Evolutionary conservation across 495 filamentous ascomycete species (phyloP), one percentile per base, ranked within the genome.

Genomic region (Talaromyces thailandensis): DNA sequence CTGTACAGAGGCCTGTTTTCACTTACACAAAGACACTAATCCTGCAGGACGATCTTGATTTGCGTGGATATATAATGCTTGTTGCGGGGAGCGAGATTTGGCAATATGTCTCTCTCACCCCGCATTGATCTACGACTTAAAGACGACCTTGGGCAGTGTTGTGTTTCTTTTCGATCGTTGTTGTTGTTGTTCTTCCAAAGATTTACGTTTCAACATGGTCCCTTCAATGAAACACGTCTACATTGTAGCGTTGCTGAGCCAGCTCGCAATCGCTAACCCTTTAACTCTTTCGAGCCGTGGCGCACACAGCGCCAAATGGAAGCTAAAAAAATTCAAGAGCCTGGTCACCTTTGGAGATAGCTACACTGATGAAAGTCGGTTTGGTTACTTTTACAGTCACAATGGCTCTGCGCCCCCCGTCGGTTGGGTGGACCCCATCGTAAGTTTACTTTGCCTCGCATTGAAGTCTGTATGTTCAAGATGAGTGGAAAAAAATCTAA

Each of bases 321-420:
- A 66, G 4, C 63, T 72, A 12, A 56, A 64, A 18, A 67, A 78
- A n/a, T 81, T 84, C 69, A 78, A 77, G 52, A 80, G 65, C 61
- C 67, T 85, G 23, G 74, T 86, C 31, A 75, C 79, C 8, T 91
- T 91, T 68, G 88, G 88, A 31, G 87, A 90, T 71, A 90, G 88
- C 73, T 91, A 86, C 68, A 88, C 86, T 1, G 89, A 91, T 69
- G 87, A 91, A 64, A 80, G 78, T 6, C 82, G 89, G 2, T 67
- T 88, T 21, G 63, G 67, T 1, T 89, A 89, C 65, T 86, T 90
- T 67, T 70, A 76, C 65, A 70, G 62, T 58, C 72, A 88, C 64
- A 79, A 83, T 66, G 82, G 83, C 18, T 67, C 71, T 2, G 76
- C 83, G 0, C 88, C 89, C 6, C 87, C 88, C 8, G 71, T 81